These are phyloP conservation scores for Blastocystis sp. DNA, from an alignment of 352 stramenopile species.

Conservation along the genomic window DNA sequence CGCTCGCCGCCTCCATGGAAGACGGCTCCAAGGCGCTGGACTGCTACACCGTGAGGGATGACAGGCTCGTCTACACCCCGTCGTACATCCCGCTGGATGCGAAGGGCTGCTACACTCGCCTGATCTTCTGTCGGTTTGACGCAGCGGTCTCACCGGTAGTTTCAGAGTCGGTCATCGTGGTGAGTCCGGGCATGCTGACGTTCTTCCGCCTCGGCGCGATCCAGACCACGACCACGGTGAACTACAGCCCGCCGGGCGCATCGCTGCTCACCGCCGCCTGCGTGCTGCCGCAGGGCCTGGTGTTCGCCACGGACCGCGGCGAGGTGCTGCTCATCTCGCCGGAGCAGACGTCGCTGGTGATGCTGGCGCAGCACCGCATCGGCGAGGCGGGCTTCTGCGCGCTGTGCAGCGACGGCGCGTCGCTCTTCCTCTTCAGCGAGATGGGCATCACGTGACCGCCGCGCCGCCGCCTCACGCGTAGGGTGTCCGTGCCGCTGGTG, in stretches of 20 bases:
- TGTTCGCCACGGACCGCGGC: conserved; percentile 21
- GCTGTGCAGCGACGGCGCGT: background rate
- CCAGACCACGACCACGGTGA: background rate
- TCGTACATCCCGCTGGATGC: background rate
- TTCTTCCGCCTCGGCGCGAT: background rate
- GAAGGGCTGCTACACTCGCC: background rate
- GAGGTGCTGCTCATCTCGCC: background rate
- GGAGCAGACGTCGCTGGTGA: background rate
- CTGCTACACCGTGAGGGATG: background rate
- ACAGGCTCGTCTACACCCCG: background rate
- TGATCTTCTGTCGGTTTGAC: background rate
- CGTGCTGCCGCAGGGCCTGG: background rate
- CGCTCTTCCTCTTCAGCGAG: conserved; percentile 50
- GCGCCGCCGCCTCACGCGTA: background rate
- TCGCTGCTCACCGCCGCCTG: background rate
- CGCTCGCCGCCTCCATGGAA: background rate
- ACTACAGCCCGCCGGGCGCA: background rate
- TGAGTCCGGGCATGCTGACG: background rate
- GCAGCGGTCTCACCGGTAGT: background rate
- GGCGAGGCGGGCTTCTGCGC: background rate
- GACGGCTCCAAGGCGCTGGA: background rate
- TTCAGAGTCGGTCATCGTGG: background rate
- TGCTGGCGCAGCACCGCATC: background rate
- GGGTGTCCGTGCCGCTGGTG: conserved; percentile 4
- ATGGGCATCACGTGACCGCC: conserved; percentile 1